Conservation (phyloP, 1,284 basidiomycete species). For the Bondarzewia mesenterica region DNA sequence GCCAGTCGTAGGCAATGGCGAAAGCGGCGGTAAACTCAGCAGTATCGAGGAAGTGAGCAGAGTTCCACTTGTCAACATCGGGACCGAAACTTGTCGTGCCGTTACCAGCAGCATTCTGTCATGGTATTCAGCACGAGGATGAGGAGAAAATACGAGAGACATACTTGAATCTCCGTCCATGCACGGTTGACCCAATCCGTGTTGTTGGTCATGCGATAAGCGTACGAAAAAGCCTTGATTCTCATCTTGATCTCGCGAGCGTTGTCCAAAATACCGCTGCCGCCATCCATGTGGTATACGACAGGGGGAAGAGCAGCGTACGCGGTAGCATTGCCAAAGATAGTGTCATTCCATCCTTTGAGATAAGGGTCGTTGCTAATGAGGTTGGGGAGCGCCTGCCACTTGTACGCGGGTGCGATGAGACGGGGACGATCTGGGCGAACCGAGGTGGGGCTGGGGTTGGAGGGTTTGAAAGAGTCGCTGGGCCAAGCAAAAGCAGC, state of each 20-base stretch:
- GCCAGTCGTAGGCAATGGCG: constrained; percentile 93
- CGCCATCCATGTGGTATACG: constrained; percentile 71
- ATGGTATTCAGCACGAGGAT: constrained; percentile 1
- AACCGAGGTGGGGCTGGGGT: constrained; percentile 47
- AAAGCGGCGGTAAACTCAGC: constrained; percentile 86
- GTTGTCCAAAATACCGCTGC: constrained; percentile 90
- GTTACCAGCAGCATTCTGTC: constrained; percentile 67
- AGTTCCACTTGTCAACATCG: constrained; percentile 67
- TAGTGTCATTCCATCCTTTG: constrained; percentile 83
- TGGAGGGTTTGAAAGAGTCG: constrained; percentile 65
- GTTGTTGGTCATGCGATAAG: constrained; percentile 85
- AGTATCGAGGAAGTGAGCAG: constrained; percentile 87
- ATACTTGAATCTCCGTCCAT: constrained; percentile 76
- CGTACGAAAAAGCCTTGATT: constrained; percentile 91
- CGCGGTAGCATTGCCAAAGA: constrained; percentile 82
- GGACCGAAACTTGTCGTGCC: constrained; percentile 57
- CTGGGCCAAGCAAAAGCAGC: constrained; percentile 60
- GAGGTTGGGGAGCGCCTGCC: constrained; percentile 76
- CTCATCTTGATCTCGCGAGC: constrained; percentile 86
- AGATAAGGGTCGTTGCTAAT: constrained; percentile 86
- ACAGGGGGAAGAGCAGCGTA: constrained; percentile 61
- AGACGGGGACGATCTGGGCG: constrained; percentile 84
- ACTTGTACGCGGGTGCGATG: constrained; percentile 88
- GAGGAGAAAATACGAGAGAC: constrained; percentile 17
- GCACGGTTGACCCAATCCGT: constrained; percentile 82